Conservation (phyloP, 768 basidiomycete species). For the Kwoniella pini region DNA sequence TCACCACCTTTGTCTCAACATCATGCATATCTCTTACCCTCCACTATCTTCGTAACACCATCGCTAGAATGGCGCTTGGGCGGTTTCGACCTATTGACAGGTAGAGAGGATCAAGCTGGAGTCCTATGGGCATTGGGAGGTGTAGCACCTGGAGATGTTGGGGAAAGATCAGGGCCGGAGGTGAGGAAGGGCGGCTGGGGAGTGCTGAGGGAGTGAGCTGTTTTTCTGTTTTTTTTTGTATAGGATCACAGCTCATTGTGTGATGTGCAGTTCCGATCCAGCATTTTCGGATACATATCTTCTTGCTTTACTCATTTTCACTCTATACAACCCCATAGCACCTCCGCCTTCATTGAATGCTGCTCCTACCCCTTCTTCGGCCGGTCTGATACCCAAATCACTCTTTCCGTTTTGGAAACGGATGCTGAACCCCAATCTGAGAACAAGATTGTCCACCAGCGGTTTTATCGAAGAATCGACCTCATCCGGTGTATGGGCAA, state of each 20-base stretch:
- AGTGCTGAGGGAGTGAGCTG: slow-evolving; percentile 71
- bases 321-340: slow-evolving; percentile 82
- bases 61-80: slow-evolving; percentile 97
- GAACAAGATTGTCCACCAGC: slow-evolving; percentile 72
- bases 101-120: slow-evolving; percentile 72
- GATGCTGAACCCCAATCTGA: slow-evolving; percentile 85
- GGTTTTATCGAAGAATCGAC: slow-evolving; percentile 69
- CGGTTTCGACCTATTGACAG: slow-evolving; percentile 88
- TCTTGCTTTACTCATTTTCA: slow-evolving; percentile 79
- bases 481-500: slow-evolving; percentile 70
- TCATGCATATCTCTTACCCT: slow-evolving; percentile 61
- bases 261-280: slow-evolving; percentile 57
- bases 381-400: slow-evolving; percentile 71
- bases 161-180: slow-evolving; percentile 70
- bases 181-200: slow-evolving; percentile 86
- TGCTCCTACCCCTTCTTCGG: slow-evolving; percentile 72
- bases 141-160: slow-evolving; percentile 65
- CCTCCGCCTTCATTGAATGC: slow-evolving; percentile 70
- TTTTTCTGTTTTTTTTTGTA: not conserved
- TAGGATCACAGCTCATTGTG: not conserved
- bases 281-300: slow-evolving; percentile 81
- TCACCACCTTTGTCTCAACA: slow-evolving; percentile 78
- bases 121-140: slow-evolving; percentile 61
- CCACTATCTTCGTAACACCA: slow-evolving; percentile 81
- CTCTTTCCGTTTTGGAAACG: slow-evolving; percentile 82